Percentiles rank a stretch among this genome's conserved stretches.
Evolutionary conservation across 371 early-diverging fungal genomes (phyloP).

Genomic region (Cokeromyces recurvatus): DNA sequence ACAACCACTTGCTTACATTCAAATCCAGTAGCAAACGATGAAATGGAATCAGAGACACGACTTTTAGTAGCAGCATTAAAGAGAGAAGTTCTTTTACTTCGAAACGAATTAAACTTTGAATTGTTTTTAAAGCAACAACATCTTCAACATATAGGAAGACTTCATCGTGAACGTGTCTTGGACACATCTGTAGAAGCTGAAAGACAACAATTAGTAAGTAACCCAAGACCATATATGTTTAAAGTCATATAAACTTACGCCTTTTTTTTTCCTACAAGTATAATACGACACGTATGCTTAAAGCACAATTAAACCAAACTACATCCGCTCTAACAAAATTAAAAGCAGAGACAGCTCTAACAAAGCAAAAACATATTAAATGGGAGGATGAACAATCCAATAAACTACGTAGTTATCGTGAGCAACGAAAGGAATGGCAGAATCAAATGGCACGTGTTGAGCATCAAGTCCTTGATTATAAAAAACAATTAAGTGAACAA

Average conservation of each 20-base stretch:
- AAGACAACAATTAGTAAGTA: slow-evolving; percentile 48
- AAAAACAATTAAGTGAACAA: slow-evolving; percentile 21
- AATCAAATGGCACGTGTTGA: slow-evolving; percentile 40
- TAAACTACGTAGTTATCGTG: slow-evolving; percentile 52
- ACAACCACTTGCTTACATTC: slow-evolving; percentile 5
- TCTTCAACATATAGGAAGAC: slow-evolving; percentile 60
- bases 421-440: slow-evolving; percentile 55
- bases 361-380: slow-evolving; percentile 56
- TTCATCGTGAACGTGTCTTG: slow-evolving; percentile 59
- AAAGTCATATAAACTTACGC: background rate
- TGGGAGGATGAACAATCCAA: slow-evolving; percentile 62
- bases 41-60: slow-evolving; percentile 24
- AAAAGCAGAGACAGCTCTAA: slow-evolving; percentile 47
- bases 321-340: slow-evolving; percentile 47
- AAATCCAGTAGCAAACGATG: background rate
- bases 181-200: slow-evolving; percentile 64
- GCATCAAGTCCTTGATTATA: slow-evolving; percentile 46
- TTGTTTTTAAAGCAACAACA: slow-evolving; percentile 65
- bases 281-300: slow-evolving; percentile 53
- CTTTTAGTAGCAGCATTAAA: slow-evolving; percentile 44
- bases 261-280: slow-evolving; percentile 29
- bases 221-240: too few relatives aligned
- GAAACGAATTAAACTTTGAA: slow-evolving; percentile 65
- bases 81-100: slow-evolving; percentile 52
- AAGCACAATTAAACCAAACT: slow-evolving; percentile 51